Conservation (phyloP, 129 eudicot genomes). For the Kitagawia praeruptora region DNA sequence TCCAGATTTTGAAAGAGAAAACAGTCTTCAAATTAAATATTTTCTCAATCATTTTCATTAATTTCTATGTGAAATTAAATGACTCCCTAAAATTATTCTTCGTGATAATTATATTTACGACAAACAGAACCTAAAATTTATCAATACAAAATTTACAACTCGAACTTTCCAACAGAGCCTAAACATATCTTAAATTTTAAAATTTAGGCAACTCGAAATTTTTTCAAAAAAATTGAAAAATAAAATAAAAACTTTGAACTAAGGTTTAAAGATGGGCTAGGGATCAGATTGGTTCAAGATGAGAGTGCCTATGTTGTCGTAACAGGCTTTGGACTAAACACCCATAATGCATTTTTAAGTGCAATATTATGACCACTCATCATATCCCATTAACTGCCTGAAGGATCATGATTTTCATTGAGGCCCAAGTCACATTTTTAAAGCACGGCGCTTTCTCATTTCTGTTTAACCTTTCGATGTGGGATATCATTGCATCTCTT, state of each 20-base stretch:
- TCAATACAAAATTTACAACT: too few relatives aligned
- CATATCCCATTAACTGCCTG: not conserved
- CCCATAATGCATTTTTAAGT: not conserved
- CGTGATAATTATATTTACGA: too few relatives aligned
- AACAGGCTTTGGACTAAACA: not conserved
- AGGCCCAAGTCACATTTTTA: not conserved
- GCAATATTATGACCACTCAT: conserved; percentile 6
- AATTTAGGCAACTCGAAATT: too few relatives aligned
- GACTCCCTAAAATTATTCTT: too few relatives aligned
- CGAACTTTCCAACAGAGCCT: too few relatives aligned
- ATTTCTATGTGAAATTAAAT: too few relatives aligned
- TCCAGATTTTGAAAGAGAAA: too few relatives aligned
- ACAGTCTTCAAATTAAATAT: too few relatives aligned
- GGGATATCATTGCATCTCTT: not conserved
- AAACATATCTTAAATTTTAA: too few relatives aligned
- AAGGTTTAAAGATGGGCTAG: not conserved
- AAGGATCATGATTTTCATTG: not conserved
- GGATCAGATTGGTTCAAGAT: not conserved
- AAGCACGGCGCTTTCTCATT: not conserved
- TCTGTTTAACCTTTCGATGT: not conserved
- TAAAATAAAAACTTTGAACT: not conserved
- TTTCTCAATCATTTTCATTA: too few relatives aligned
- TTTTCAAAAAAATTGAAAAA: too few relatives aligned
- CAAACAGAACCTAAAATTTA: too few relatives aligned
- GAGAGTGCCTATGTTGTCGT: not conserved